Base-by-base conservation (phyloP, 2,329 filamentous ascomycete genomes). In the Aphanoascus verrucosus region DNA sequence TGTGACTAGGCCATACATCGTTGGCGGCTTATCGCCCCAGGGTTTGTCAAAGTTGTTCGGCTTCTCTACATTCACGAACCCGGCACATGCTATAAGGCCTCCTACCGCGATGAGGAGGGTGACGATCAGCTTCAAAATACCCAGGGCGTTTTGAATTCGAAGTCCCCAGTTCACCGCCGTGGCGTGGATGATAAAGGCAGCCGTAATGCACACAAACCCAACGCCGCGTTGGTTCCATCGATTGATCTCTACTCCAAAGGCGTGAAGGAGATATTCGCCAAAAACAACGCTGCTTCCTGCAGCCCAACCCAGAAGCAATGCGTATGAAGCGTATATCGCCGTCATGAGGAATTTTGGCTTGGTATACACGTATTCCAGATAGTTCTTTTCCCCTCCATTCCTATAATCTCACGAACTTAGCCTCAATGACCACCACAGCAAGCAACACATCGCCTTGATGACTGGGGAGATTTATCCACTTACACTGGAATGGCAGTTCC, bases 351-450 rank as follows among this genome's bases (percentile, higher is more conserved):
- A 79, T 53, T 67, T 71, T 28, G 78, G 77, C 17, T 68, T 72
- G 45, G 65, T 69, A 61, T 74, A 78, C 35, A 78, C 74, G 37
- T 76, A 74, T 64, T 79, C 76, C 41, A 79, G 72, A 60, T 78
- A 78, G 38, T 77, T 73, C 48, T 75, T 72, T 59, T 78, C 76
- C n/a, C 76, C 75, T 37, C 76, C 76, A 62, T 76, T 63, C 65
- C 74, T 61, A 63, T 38, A n/a, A 32, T 20, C 17, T 5, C 5
- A 34, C 49, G 17, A n/a, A 55, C 37, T 40, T 31, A 28, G 23
- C 7, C 23, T 28, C 23, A 28, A 28, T 28, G 3, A 20, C 9
- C 19, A 23, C 19, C 19, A 15, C 40, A 35, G 19, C 7, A 11
- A 15, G 19, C 5, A 23, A 3, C 20, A 47, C 4, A n/a, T 20